Percentiles rank a stretch among this genome's conserved stretches.
Evolutionary conservation across 2,329 filamentous ascomycete species (phyloP).

Genomic region (Penicillium sp.): DNA sequence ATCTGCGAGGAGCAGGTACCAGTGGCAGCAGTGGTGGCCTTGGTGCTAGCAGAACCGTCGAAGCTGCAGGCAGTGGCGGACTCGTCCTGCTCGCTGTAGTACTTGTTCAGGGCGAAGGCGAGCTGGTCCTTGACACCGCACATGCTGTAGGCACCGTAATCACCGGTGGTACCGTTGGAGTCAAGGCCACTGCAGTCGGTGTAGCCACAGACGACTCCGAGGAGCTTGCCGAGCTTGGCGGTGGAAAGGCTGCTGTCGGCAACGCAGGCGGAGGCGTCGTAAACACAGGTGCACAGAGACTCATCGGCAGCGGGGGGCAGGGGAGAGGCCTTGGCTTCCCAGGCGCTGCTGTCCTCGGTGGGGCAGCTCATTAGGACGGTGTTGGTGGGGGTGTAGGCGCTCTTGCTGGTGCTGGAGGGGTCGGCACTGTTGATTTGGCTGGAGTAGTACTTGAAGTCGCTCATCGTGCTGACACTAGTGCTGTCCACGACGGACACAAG

Average conservation of each 20-base stretch:
- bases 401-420: constrained; percentile 65
- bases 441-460: constrained; percentile 72
- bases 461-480: constrained; percentile 62
- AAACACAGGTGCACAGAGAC: constrained; percentile 81
- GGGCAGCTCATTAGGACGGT: constrained; percentile 69
- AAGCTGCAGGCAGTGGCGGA: constrained; percentile 44
- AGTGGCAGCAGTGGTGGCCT: constrained; percentile 34
- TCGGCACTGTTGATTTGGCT: constrained; percentile 65
- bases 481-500: constrained; percentile 55
- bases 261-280: constrained; percentile 67
- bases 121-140: constrained; percentile 45
- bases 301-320: constrained; percentile 81
- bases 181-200: constrained; percentile 41
- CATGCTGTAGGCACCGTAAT: constrained; percentile 50
- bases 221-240: constrained; percentile 54
- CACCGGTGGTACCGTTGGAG: constrained; percentile 41
- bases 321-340: constrained; percentile 62
- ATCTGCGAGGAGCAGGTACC: constrained; percentile 41
- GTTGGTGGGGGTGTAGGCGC: constrained; percentile 71
- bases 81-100: constrained; percentile 42
- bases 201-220: constrained; percentile 51
- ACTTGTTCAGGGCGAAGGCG: constrained; percentile 46
- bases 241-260: constrained; percentile 48
- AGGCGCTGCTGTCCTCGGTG: constrained; percentile 55
- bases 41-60: constrained; percentile 40